phyloP scores from a whole-genome alignment of 2,329 filamentous ascomycete genomes.

The Xylaria sp. region DNA sequence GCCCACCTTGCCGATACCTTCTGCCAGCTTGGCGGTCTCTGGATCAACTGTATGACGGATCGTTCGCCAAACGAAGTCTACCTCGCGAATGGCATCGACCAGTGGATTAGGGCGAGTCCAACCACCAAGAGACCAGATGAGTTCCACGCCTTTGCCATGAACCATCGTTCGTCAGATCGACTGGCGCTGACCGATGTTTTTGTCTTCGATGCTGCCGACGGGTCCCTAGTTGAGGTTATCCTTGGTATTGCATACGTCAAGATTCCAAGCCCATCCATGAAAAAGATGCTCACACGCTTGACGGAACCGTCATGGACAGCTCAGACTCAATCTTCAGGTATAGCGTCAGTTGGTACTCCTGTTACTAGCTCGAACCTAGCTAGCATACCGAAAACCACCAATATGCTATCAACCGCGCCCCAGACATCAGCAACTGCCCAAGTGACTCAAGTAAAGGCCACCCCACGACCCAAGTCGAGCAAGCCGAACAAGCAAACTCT shows the following conservation, averaged over 20 bases:
- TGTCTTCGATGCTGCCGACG: constrained; percentile 34
- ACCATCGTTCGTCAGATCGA: constrained; percentile 27
- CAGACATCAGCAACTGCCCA: no score
- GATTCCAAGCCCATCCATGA: no score
- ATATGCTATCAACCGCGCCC: no score
- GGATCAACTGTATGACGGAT: constrained; percentile 39
- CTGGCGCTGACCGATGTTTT: constrained; percentile 38
- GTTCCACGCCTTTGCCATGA: constrained; percentile 33
- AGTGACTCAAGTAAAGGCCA: no score
- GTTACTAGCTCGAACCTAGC: no score
- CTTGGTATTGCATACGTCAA: constrained; percentile 36
- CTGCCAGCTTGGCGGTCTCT: constrained; percentile 40
- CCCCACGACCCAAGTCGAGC: constrained; percentile 4
- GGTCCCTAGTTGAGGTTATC: constrained; percentile 36
- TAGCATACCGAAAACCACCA: no score
- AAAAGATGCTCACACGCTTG: no score
- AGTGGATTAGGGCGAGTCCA: constrained; percentile 21
- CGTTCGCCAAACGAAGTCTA: constrained; percentile 27
- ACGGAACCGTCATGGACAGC: no score
- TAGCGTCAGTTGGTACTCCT: no score
- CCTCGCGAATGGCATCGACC: constrained; percentile 32
- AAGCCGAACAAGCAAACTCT: constrained; percentile 13
- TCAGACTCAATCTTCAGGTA: no score
- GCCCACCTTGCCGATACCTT: constrained; percentile 32
- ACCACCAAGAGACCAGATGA: constrained; percentile 3